Conservation (phyloP, 805 yeast species). For the Jamesozyma rosinii region DNA sequence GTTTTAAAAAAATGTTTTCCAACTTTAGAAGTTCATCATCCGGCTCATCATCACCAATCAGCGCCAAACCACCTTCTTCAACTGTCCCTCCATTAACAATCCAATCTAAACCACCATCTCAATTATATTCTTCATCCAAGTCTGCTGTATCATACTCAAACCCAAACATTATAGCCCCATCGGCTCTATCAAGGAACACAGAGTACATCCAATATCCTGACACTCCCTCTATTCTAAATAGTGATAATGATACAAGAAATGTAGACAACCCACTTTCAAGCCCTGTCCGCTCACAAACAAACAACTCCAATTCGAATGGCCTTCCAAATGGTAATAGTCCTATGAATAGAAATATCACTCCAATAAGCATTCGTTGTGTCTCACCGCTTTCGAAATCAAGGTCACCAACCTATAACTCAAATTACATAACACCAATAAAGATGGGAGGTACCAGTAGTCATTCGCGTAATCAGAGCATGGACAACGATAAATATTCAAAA, state of each 20-base stretch:
- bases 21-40: conserved; percentile 6
- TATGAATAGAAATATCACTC: conserved; percentile 6
- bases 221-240: conserved; percentile 15
- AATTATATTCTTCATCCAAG: conserved; percentile 4
- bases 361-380: conserved; percentile 8
- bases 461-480: background rate
- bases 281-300: background rate
- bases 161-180: background rate
- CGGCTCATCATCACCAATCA: conserved; percentile 7
- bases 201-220: conserved; percentile 22
- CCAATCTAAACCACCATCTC: conserved; percentile 1
- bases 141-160: conserved; percentile 4
- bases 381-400: conserved; percentile 1
- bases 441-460: background rate
- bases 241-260: conserved; percentile 2
- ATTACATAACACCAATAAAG: background rate
- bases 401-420: conserved; percentile 1
- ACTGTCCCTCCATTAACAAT: conserved; percentile 4
- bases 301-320: background rate
- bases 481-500: background rate
- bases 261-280: background rate
- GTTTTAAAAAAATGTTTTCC: conserved; percentile 16
- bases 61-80: conserved; percentile 6
- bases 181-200: background rate
- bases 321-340: conserved; percentile 1